Evolutionary conservation across 2,329 filamentous ascomycete genomes (phyloP).

Genomic region (Paraphaeosphaeria sporulosa): DNA sequence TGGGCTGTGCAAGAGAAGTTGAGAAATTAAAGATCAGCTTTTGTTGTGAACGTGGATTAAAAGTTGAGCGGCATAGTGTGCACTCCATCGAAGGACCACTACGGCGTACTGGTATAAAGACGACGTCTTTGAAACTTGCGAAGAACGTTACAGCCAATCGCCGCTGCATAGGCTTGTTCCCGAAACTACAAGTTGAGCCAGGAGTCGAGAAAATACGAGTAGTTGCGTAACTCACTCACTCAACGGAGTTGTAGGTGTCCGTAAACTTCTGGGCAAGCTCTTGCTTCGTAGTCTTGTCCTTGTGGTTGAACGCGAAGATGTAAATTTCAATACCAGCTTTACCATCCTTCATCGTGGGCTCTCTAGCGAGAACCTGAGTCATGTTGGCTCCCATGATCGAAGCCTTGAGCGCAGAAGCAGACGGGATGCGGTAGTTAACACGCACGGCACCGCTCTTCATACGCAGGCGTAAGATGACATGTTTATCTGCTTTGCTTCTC

Average conservation of each 20-base stretch:
- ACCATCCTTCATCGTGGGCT: slow-evolving; percentile 33
- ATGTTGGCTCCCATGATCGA: slow-evolving; percentile 33
- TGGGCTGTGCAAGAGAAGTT: not conserved
- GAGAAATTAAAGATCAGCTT: not conserved
- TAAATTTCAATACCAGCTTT: slow-evolving; percentile 24
- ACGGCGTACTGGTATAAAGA: too few relatives aligned
- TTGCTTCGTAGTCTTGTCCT: not conserved
- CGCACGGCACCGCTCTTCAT: slow-evolving; percentile 39
- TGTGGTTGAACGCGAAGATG: slow-evolving; percentile 38
- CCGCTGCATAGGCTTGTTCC: too few relatives aligned
- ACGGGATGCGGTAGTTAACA: slow-evolving; percentile 43
- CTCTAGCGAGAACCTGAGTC: slow-evolving; percentile 36
- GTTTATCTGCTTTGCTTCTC: slow-evolving; percentile 44
- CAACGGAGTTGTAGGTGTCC: slow-evolving; percentile 36
- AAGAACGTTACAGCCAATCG: too few relatives aligned
- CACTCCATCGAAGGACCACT: too few relatives aligned
- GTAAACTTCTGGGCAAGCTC: slow-evolving; percentile 42
- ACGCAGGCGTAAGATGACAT: slow-evolving; percentile 43
- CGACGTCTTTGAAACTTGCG: too few relatives aligned
- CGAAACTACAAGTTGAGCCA: not conserved
- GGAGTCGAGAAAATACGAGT: not conserved
- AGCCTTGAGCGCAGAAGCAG: slow-evolving; percentile 32
- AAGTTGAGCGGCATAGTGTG: not conserved
- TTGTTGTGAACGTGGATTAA: not conserved
- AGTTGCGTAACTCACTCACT: too few relatives aligned